phyloP scores from a whole-genome alignment of 441 rosid species.

The Hura crepitans region DNA sequence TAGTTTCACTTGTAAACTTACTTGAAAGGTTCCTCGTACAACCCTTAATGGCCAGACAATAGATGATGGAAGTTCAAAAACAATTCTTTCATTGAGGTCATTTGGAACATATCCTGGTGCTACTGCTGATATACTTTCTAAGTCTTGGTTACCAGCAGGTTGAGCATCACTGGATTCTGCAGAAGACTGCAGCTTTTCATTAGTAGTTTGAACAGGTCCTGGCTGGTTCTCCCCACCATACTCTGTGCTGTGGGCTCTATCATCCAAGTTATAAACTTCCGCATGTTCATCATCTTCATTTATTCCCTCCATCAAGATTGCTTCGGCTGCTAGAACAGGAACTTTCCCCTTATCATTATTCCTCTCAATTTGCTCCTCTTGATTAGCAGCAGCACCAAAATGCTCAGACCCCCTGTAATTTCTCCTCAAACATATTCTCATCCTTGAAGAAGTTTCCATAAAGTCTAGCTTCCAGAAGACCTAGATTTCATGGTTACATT shows the following conservation, averaged over 20 bases:
- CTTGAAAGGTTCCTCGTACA: conserved; percentile 92
- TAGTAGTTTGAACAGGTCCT: conserved; percentile 44
- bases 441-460: conserved; percentile 94
- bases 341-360: conserved; percentile 47
- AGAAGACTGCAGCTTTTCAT: conserved; percentile 45
- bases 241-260: conserved; percentile 41
- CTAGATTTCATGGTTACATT: conserved; percentile 39
- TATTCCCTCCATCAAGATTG: conserved; percentile 64
- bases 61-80: conserved; percentile 89
- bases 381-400: conserved; percentile 92
- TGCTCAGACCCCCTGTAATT: conserved; percentile 83
- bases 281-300: conserved; percentile 82
- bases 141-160: conserved; percentile 45
- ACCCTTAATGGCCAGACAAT: conserved; percentile 94
- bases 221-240: conserved; percentile 40
- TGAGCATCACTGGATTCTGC: conserved; percentile 48
- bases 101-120: conserved; percentile 91
- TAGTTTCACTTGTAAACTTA: conserved; percentile 32
- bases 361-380: conserved; percentile 53
- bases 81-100: conserved; percentile 85
- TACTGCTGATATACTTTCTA: conserved; percentile 55
- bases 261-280: conserved; percentile 60
- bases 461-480: conserved; percentile 96
- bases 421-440: conserved; percentile 87
- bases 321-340: conserved; percentile 85